Base-by-base conservation (phyloP, 192 early-diverging fungal genomes). In the Coemansia umbellata region DNA sequence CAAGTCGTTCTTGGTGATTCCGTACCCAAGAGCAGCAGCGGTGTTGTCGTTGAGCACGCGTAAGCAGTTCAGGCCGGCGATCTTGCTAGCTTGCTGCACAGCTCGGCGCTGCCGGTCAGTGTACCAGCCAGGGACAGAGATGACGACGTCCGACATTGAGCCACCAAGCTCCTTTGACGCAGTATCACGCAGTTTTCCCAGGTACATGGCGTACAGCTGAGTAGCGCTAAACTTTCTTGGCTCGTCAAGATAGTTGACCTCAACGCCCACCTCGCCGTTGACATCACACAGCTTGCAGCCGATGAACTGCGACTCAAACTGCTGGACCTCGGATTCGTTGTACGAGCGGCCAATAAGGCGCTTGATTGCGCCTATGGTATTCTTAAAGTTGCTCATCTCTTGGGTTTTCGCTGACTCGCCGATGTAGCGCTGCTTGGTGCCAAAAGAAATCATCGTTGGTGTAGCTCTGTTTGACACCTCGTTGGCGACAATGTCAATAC, bases 381-480 rank as follows among this genome's bases (percentile, higher is more conserved):
- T 94, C 76, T 95, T 95, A 76, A 95, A 95, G 82, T 98, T 98
- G 69, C 87, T 90, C 66, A 96, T 86, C 76, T 98, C 93, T 72
- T 87, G 85, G 28, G 86, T 95, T 78, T 96, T 96, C 23, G 93
- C 95, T 39, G 86, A 72, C 80, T 98, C 95, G 55, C 95, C 95
- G 39, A 98, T 81, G 69, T 83, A 95, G 69, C 95, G 85, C 77
- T 94, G 91, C 82, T 98, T 98, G 64, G 75, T 79, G 47, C 92
- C 92, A 71, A 98, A 95, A 9, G 93, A 96, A 6, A 95, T 89
- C 65, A 96, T 81, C 14, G 92, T 88, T 82, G 90, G 95, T 14
- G 95, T 98, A 32, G 90, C 86, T 53, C 95, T 82, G 84, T 96
- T 95, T 31, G 93, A 94, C 35, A 92, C 92, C 81, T 98, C 95